Base-by-base conservation (phyloP, 108 stramenopile species). In the Fragilaria crotonensis region DNA sequence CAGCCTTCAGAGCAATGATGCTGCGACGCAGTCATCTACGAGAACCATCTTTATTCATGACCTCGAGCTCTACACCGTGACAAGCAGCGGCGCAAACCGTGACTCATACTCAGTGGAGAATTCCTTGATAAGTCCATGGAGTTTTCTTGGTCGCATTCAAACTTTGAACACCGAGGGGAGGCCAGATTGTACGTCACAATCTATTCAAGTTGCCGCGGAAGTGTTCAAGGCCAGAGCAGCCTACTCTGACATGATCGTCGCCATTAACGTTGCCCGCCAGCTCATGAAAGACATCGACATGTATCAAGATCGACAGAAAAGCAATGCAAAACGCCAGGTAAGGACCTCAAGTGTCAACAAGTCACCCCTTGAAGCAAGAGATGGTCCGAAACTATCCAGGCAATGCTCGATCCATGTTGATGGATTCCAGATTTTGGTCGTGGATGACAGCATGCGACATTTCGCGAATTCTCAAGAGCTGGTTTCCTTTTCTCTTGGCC, bases 401-500 rank as follows among this genome's bases (percentile, higher is more conserved):
- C 7, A 41, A 11, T 41, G 36, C 19, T 41, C 36, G 14, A 14
- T 41, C 14, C 36, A 11, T 14, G 7, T 7, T 41, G 36, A 41
- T 33, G 86, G 86, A 25, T 66, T 84, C 46, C 55, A 66, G 49
- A 50, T 87, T 20, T 30, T 72, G 7, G 63, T 87, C 2, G 63
- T 69, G 19, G 87, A 89, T 57, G 82, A 89, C 52, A 79, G 80
- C 55, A 57, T 64, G 20, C 71, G 82, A n/a, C 84, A 84, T 63
- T 89, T 89, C 59, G 67, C 75, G 1, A 66, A 60, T n/a, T 57
- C 67, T 27, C 81, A 87, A 56, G 79, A 82, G 23, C 55, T 80
- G 1, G 31, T 79, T 30, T 45, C 66, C 11, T 20, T 77, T 21
- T 77, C 77, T 26, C 44, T 82, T 3, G 66, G 64, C 9, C 30